phyloP scores from a whole-genome alignment of 2,329 filamentous ascomycete genomes.

The Aspergillus ustus region DNA sequence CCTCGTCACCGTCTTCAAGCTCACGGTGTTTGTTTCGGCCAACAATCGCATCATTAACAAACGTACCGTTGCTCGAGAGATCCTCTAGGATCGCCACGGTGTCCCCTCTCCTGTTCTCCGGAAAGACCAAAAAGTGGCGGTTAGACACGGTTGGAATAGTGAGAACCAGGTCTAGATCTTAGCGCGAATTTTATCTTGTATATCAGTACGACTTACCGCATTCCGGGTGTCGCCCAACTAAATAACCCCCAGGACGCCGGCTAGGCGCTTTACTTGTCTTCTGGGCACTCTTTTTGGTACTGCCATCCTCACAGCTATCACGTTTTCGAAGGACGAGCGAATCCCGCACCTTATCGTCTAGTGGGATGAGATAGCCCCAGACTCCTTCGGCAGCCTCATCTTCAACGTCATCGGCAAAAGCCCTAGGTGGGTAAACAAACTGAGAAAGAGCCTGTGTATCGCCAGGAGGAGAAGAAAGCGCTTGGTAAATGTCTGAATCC shows the following conservation, averaged over 20 bases:
- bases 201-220: constrained; percentile 68
- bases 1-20: constrained; percentile 86
- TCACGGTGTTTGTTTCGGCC: constrained; percentile 91
- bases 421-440: constrained; percentile 72
- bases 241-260: constrained; percentile 76
- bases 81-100: constrained; percentile 81
- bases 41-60: constrained; percentile 87
- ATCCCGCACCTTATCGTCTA: constrained; percentile 72
- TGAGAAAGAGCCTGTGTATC: constrained; percentile 84
- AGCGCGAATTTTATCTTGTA: constrained; percentile 17
- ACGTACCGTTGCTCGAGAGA: constrained; percentile 94
- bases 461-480: constrained; percentile 68
- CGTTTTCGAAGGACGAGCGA: constrained; percentile 76
- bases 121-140: constrained; percentile 61
- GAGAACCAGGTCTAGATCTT: constrained; percentile 68
- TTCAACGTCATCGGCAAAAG: constrained; percentile 78
- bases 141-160: constrained; percentile 85
- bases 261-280: constrained; percentile 58
- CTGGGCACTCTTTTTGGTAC: constrained; percentile 47
- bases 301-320: constrained; percentile 65
- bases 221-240: constrained; percentile 91
- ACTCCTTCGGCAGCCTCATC: constrained; percentile 85
- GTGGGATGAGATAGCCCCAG: constrained; percentile 91
- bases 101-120: constrained; percentile 62
- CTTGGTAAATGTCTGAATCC: constrained; percentile 44